Evolutionary conservation across 257 asterid genomes (phyloP), one percentile per base, ranked within the genome.

Genomic region (Cruciata laevipes): DNA sequence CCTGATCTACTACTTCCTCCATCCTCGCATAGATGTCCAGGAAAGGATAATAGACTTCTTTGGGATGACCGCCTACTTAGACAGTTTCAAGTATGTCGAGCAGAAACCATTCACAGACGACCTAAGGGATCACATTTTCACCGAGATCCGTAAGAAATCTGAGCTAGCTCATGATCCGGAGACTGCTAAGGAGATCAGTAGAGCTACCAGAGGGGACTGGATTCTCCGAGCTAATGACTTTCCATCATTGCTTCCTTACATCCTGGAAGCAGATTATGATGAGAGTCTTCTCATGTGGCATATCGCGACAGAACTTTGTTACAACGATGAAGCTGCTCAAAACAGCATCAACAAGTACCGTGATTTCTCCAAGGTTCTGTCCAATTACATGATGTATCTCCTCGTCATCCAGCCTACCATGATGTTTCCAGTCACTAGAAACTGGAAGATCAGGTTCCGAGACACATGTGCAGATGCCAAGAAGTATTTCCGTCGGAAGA

Each of bases 231-330:
- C 84, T 0, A 71, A 62, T 53, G 61, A 71, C 18, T 70, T 74
- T 42, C 20, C 40, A 30, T 14, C 69, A 3, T 42, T 85, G 56
- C 80, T 81, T 1, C 71, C 14, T 10, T 77, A 73, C 20, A 68
- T 74, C 55, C 4, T 17, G 11, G 76, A 49, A 0, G 72, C 74
- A 35, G 89, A 80, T 31, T 86, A 80, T 35, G 94, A 84, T 31
- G 77, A 84, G 68, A 80, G 83, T 25, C 74, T 86, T 62, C 77
- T 86, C 3, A 1, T 80, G 8, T 86, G 86, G 84, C 89, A 84
- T n/a, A 71, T 86, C 27, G 88, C 88, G 71, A 84, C 88, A 14
- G 90, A 86, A 31, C 80, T 84, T 6, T 86, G 87, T 71, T 84
- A 64, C 53, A 30, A 60, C 27, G 57, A 32, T 0, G 80, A 79